A percentile compares a stretch with the other conserved stretches of the same genome.
phyloP scores from a whole-genome alignment of 2,329 filamentous ascomycete species.

The Aspergillus caelatus region DNA sequence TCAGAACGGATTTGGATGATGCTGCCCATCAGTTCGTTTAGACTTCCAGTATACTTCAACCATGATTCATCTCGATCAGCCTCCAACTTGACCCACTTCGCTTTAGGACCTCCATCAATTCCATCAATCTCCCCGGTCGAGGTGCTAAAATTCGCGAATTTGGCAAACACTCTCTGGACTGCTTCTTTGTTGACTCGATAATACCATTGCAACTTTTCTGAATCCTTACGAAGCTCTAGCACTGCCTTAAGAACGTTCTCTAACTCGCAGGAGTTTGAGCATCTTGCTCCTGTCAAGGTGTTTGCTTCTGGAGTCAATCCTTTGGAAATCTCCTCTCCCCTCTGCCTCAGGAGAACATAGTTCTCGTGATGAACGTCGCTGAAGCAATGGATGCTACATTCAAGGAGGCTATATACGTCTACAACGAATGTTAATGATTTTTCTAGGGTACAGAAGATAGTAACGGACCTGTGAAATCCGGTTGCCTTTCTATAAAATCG shows the following conservation, averaged over 20 bases:
- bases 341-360: neutral
- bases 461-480: neutral
- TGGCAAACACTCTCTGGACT: conserved; percentile 15
- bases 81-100: neutral
- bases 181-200: conserved; percentile 23
- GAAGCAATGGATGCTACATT: neutral
- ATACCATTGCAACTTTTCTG: conserved; percentile 19
- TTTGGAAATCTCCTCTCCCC: neutral
- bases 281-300: neutral
- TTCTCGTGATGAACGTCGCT: conserved; percentile 1
- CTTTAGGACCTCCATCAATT: neutral
- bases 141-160: conserved; percentile 1
- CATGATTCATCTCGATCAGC: neutral
- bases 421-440: neutral
- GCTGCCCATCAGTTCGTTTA: neutral
- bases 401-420: neutral
- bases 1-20: neutral
- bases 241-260: neutral
- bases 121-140: neutral
- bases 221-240: conserved; percentile 16
- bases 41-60: neutral
- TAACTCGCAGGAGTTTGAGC: neutral
- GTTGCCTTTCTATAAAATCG: neutral
- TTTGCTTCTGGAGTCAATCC: neutral
- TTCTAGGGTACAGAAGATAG: neutral